Base-by-base conservation (phyloP, 2,329 filamentous ascomycete species). In the Periconia digitata region DNA sequence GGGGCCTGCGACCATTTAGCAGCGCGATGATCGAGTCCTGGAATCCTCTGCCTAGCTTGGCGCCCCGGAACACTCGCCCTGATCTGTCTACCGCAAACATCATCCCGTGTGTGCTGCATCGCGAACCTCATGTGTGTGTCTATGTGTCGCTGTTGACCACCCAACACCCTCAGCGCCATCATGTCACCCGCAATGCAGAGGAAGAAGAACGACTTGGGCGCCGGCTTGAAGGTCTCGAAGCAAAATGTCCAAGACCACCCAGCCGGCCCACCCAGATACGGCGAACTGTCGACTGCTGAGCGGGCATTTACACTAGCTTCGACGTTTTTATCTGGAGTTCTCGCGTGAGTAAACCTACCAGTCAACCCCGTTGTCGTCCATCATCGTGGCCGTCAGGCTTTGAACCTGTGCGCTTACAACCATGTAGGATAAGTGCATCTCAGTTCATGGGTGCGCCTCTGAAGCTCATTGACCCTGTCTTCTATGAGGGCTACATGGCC, bases 401-500 rank as follows among this genome's bases (percentile, higher is more conserved):
- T 16, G 21, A 20, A 18, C 32, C 15, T 6, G 8, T 13, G 36
- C 8, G 44, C 59, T 66, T 50, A 62, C 56, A 29, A 16, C 16
- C 21, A 32, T 40, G 47, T 52, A 75, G 73, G 24, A 79, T 80
- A 62, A 81, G 83, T 59, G 69, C 82, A 16, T 90, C 89, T 6
- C 90, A 95, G 64, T 78, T 91, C 53, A 74, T 95, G 49, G 90
- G 90, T 27, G 73, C 83, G 0, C 89, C 89, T 2, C 72, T 95
- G 40, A 94, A 94, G 67, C 80, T 85, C 52, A 75, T 90, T 62
- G 87, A 90, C 67, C 83, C 83, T 49, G 85, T 90, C 39, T 82
- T 88, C 64, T 95, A 90, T 75, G 88, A 95, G 71, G 82, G 85
- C 53, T 95, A 90, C 74, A 95, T 95, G 83, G 85, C 89, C 35